Percentiles rank a stretch among this genome's conserved stretches.
Conservation (phyloP, 768 basidiomycete genomes). For the Phylloporus scabripes region DNA sequence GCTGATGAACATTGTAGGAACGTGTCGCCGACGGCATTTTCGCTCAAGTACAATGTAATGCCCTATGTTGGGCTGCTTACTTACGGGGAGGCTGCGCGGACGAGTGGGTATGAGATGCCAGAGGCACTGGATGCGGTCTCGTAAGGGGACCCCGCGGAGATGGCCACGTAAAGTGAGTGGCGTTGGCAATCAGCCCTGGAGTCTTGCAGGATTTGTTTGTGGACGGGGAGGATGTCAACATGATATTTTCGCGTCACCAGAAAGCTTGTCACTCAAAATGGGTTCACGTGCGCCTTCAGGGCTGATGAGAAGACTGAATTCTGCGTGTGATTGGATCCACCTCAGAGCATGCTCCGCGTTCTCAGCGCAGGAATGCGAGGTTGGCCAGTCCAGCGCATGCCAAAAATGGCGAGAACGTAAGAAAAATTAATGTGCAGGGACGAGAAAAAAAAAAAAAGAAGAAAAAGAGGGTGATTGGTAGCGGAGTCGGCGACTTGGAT, state of each 20-base stretch:
- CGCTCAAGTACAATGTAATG: slow-evolving; percentile 86
- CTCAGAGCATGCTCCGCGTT: slow-evolving; percentile 25
- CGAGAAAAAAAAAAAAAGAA: slow-evolving; percentile 9
- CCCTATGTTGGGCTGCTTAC: slow-evolving; percentile 79
- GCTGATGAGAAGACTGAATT: neutral
- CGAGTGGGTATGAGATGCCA: slow-evolving; percentile 34
- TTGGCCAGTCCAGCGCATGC: too few relatives aligned
- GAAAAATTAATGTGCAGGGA: neutral
- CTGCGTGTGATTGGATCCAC: too few relatives aligned
- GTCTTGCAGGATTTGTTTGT: neutral
- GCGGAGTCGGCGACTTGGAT: neutral
- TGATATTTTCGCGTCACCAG: neutral
- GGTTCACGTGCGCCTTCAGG: neutral
- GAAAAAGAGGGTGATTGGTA: neutral
- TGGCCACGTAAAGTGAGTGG: neutral
- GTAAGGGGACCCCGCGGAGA: slow-evolving; percentile 17
- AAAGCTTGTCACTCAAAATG: neutral
- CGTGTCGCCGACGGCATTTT: slow-evolving; percentile 59
- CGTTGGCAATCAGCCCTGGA: neutral
- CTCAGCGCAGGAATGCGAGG: neutral
- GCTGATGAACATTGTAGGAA: slow-evolving; percentile 39
- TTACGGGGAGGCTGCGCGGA: slow-evolving; percentile 66
- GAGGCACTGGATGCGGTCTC: slow-evolving; percentile 30
- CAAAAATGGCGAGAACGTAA: too few relatives aligned
- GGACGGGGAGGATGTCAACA: neutral